A percentile compares a stretch with the other conserved stretches of the same genome.
phyloP scores from a whole-genome alignment of 148 eudicot genomes.

The Silene uniflora region DNA sequence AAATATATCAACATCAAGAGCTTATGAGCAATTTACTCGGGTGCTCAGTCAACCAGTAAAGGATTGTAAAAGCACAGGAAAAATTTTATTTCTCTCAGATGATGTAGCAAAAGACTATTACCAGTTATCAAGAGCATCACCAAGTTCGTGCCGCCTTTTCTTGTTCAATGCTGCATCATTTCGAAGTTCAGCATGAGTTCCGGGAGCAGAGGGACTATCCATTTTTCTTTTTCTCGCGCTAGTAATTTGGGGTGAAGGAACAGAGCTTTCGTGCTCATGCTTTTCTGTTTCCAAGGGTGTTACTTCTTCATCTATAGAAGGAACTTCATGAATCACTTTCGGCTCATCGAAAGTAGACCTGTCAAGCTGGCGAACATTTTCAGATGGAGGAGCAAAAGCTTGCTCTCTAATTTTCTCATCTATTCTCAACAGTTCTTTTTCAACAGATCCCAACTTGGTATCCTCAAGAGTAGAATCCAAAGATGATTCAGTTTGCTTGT shows the following conservation, averaged over 20 bases:
- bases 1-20: constrained; percentile 9
- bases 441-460: constrained; percentile 11
- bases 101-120: constrained; percentile 4
- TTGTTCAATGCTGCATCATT: constrained; percentile 46
- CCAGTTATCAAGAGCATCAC: constrained; percentile 23
- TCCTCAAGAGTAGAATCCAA: constrained; percentile 13
- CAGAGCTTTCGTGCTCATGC: constrained; percentile 13
- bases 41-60: neutral
- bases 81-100: neutral
- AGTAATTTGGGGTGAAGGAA: constrained; percentile 10
- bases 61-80: neutral
- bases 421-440: constrained; percentile 17
- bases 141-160: constrained; percentile 53
- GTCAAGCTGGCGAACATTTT: constrained; percentile 9
- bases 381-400: constrained; percentile 6
- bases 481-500: constrained; percentile 20
- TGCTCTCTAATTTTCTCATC: constrained; percentile 16
- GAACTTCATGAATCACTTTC: constrained; percentile 44
- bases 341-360: constrained; percentile 33
- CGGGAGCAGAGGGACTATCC: constrained; percentile 15
- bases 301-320: constrained; percentile 27
- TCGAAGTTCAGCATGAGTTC: constrained; percentile 23
- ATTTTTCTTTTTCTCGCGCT: constrained; percentile 29
- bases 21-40: neutral
- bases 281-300: constrained; percentile 8